Evolutionary conservation across 1,284 basidiomycete species (phyloP).

Genomic region (Takashimella tepidaria): DNA sequence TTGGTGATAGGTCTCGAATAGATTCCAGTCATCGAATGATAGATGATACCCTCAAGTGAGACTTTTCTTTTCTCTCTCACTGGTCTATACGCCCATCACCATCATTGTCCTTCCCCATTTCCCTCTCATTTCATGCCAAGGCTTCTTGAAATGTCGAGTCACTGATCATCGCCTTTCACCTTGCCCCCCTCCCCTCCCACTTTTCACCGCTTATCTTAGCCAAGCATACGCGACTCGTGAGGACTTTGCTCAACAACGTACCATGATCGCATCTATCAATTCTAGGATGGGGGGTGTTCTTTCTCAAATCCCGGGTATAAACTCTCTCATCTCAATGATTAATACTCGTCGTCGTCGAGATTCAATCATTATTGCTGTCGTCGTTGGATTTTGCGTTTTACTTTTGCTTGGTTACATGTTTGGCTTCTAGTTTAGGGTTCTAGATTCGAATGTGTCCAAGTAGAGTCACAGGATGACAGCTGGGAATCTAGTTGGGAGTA

Average conservation of each 20-base stretch:
- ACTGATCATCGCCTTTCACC: no score
- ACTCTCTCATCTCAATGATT: conserved; percentile 86
- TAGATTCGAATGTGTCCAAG: no score
- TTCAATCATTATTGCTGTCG: conserved; percentile 77
- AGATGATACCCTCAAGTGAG: conserved; percentile 82
- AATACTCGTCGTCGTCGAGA: conserved; percentile 83
- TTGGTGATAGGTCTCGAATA: conserved; percentile 81
- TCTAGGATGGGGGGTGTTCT: conserved; percentile 76
- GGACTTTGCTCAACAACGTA: conserved; percentile 82
- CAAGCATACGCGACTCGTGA: conserved; percentile 97
- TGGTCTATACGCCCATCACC: no score
- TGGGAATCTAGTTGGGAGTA: background rate
- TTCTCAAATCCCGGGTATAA: conserved; percentile 85
- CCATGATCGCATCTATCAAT: conserved; percentile 69
- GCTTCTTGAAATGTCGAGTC: no score
- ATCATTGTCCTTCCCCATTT: no score
- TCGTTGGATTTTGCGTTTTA: conserved; percentile 79
- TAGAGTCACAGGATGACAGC: no score
- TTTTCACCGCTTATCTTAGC: conserved; percentile 48
- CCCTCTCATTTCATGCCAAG: no score
- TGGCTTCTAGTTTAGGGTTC: conserved; percentile 42
- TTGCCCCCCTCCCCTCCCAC: background rate
- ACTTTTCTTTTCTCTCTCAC: conserved; percentile 5
- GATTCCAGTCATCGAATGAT: conserved; percentile 93
- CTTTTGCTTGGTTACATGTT: conserved; percentile 72